Percentiles rank a stretch among this genome's conserved stretches.
Evolutionary conservation across 75 land plant genomes (phyloP).

Genomic region (Ceratopteris richardii): DNA sequence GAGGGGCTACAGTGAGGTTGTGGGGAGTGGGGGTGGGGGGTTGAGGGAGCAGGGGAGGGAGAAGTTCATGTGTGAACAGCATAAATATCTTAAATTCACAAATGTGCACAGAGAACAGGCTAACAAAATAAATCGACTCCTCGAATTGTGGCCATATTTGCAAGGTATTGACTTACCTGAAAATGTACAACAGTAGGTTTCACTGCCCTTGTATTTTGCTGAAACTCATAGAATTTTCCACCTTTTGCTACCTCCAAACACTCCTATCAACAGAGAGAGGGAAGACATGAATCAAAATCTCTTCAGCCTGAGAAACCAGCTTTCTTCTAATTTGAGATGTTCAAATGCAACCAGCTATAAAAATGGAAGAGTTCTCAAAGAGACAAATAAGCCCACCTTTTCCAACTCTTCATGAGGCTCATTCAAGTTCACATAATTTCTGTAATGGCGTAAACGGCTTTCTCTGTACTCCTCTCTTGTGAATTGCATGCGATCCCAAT

Average conservation of each 20-base stretch:
- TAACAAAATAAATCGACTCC: neutral
- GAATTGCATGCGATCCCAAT: slow-evolving; percentile 75
- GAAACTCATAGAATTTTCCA: slow-evolving; percentile 70
- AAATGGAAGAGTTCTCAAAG: too few species aligned
- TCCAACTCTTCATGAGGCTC: slow-evolving; percentile 43
- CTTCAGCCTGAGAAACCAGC: too few species aligned
- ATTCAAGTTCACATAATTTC: slow-evolving; percentile 62
- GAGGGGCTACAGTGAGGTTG: neutral
- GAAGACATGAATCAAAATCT: too few species aligned
- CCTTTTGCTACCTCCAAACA: slow-evolving; percentile 58
- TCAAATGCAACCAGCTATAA: too few species aligned
- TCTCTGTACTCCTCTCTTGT: slow-evolving; percentile 78
- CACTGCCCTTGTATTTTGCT: slow-evolving; percentile 80
- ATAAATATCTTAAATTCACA: neutral
- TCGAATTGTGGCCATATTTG: neutral
- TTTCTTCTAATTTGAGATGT: too few species aligned
- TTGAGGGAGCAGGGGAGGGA: neutral
- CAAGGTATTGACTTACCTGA: slow-evolving; percentile 50
- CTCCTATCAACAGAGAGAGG: slow-evolving; percentile 38
- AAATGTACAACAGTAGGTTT: slow-evolving; percentile 94
- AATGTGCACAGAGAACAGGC: neutral
- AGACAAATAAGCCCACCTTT: slow-evolving; percentile 38
- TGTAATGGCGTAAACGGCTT: slow-evolving; percentile 69
- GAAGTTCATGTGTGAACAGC: neutral
- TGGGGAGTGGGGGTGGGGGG: too few species aligned